Conservation (phyloP, 768 basidiomycete species). For the Macrolepiota albuminosa region DNA sequence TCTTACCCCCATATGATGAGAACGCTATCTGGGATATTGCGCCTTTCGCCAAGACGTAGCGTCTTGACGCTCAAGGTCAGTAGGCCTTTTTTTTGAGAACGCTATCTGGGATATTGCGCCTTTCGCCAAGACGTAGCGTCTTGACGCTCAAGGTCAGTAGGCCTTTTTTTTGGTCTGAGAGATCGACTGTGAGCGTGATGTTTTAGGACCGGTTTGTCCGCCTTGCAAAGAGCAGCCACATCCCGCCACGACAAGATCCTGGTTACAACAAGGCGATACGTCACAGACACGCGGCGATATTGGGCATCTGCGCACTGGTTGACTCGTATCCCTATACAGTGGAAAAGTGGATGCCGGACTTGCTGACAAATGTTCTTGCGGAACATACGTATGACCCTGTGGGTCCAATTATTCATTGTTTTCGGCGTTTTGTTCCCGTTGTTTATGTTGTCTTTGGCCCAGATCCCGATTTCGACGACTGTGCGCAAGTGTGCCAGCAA, state of each 20-base stretch:
- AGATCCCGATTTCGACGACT: constrained; percentile 82
- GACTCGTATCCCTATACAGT: constrained; percentile 96
- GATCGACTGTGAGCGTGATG: background rate
- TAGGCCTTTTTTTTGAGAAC: constrained; percentile 53
- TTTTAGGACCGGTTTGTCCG: constrained; percentile 72
- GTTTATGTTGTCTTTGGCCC: constrained; percentile 14
- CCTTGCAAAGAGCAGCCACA: constrained; percentile 60
- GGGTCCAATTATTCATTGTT: constrained; percentile 12
- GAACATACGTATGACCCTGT: constrained; percentile 87
- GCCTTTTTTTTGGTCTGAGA: constrained; percentile 10
- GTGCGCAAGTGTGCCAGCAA: constrained; percentile 77
- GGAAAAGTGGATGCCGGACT: constrained; percentile 88
- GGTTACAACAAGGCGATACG: constrained; percentile 68
- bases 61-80: constrained; percentile 66
- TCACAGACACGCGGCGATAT: constrained; percentile 83
- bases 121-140: constrained; percentile 76
- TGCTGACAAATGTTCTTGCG: constrained; percentile 72
- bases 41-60: constrained; percentile 75
- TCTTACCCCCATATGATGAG: constrained; percentile 24
- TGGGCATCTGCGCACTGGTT: constrained; percentile 91
- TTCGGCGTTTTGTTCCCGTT: constrained; percentile 3
- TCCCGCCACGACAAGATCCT: constrained; percentile 61
- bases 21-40: constrained; percentile 78
- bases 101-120: constrained; percentile 75
- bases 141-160: constrained; percentile 60